Base-by-base conservation (phyloP, 768 basidiomycete species). In the Boletus vinaceobasis region DNA sequence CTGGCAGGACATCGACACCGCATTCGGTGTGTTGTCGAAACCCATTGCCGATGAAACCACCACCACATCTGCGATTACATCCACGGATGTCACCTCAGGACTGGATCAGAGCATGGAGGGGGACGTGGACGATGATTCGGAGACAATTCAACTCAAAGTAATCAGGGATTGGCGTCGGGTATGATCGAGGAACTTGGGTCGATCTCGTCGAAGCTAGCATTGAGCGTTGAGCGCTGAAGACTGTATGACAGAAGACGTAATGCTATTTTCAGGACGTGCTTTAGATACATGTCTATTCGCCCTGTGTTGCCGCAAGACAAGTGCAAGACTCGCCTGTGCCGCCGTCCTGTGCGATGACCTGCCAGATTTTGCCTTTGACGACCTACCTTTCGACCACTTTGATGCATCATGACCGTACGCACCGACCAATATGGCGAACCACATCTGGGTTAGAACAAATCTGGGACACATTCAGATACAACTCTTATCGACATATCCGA, bases 361-460 rank as follows among this genome's bases (percentile, higher is more conserved):
- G 71, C 88, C 88, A 90, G 19, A 90, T 73, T 55, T 89, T 84
- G 15, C 72, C 75, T 26, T 70, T 52, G 27, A 85, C 73, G 36
- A 87, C 63, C 61, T 67, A 7, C 68, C 69, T 38, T 61, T 57
- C 14, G 72, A 66, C 79, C 77, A 77, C 19, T 45, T 43, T 0
- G 58, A 59, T 1, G 70, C 50, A 43, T 71, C 70, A n/a, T 65
- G 62, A 2, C 66, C 71, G 11, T 65, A 61, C 7, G 68, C 65
- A 7, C 79, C 81, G 43, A 85, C 60, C 0, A 87, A 89, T 1
- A 87, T 56, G 4, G 75, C 65, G 62, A 87, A 88, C 75, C 83
- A 89, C 48, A 85, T 70, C 23, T 80, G 74, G 4, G 86, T 85
- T 43, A 86, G 62, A 9, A 86, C 65, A 59, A 87, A 89, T 56